Percentiles rank a stretch among this genome's conserved stretches.
Conservation (phyloP, 1,284 basidiomycete genomes). For the Termitomyces sp. region DNA sequence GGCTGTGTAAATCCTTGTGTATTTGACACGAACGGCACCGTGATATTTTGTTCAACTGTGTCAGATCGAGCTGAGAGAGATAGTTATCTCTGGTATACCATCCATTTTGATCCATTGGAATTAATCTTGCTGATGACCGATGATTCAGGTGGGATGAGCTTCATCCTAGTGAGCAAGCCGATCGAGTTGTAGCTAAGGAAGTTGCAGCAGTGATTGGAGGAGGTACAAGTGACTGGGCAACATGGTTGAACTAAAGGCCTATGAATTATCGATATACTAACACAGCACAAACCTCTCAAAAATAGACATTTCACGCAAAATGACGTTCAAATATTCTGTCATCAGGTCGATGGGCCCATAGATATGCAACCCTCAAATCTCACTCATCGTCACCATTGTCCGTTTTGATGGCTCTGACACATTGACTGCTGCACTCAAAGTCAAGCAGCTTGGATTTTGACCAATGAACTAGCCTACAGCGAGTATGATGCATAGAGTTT, state of each 20-base stretch:
- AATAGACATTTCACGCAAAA: no score
- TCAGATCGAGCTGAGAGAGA: constrained; percentile 24
- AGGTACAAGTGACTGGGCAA: constrained; percentile 37
- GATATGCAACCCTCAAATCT: no score
- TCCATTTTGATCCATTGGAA: not conserved
- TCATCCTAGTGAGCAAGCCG: constrained; percentile 52
- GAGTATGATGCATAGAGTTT: not conserved
- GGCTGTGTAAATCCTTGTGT: constrained; percentile 42
- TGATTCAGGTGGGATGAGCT: constrained; percentile 48
- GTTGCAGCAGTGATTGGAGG: constrained; percentile 41
- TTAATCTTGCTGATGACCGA: not conserved
- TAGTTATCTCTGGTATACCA: constrained; percentile 46
- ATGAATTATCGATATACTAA: not conserved
- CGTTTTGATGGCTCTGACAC: no score
- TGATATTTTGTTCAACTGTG: constrained; percentile 27
- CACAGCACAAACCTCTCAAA: not conserved
- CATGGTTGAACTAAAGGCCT: constrained; percentile 39
- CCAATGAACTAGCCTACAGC: no score
- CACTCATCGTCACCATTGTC: no score
- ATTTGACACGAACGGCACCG: constrained; percentile 26
- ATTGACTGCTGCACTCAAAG: no score
- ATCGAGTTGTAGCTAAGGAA: constrained; percentile 45
- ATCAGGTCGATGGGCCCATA: no score
- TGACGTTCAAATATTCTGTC: no score
- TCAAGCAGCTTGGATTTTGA: no score